Conservation (phyloP, 2,329 filamentous ascomycete species). For the Esteya vermicola region DNA sequence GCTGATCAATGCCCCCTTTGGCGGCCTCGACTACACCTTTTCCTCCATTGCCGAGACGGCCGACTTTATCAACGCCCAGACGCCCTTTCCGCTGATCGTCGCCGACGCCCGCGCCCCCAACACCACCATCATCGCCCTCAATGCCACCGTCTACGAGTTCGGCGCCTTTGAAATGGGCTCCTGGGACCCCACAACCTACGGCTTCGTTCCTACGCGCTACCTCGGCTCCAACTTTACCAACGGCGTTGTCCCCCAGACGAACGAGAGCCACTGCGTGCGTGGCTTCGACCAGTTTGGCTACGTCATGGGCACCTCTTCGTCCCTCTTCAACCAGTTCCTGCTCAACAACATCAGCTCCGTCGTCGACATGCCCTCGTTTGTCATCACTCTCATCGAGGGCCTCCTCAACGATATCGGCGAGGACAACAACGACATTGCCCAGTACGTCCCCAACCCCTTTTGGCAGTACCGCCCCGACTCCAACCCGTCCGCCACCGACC, state of each 20-base stretch:
- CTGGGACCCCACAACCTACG: constrained; percentile 44
- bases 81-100: constrained; percentile 35
- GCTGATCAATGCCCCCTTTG: constrained; percentile 60
- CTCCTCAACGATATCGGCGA: constrained; percentile 42
- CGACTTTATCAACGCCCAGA: constrained; percentile 24
- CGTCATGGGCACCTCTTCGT: constrained; percentile 74
- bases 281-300: constrained; percentile 77
- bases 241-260: constrained; percentile 36
- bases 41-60: constrained; percentile 46
- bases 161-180: constrained; percentile 52
- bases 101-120: constrained; percentile 31
- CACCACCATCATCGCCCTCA: constrained; percentile 29
- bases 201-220: constrained; percentile 45
- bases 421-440: constrained; percentile 31
- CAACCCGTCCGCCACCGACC: constrained; percentile 20
- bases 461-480: constrained; percentile 31
- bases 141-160: constrained; percentile 52
- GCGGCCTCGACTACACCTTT: constrained; percentile 66
- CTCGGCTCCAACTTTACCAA: constrained; percentile 42
- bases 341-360: constrained; percentile 42
- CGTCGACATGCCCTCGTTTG: constrained; percentile 26
- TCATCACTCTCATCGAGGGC: constrained; percentile 34
- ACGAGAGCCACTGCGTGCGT: constrained; percentile 47
- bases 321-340: constrained; percentile 70
- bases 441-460: constrained; percentile 48